Conservation (phyloP, 1,284 basidiomycete species). For the Mycena sp. region DNA sequence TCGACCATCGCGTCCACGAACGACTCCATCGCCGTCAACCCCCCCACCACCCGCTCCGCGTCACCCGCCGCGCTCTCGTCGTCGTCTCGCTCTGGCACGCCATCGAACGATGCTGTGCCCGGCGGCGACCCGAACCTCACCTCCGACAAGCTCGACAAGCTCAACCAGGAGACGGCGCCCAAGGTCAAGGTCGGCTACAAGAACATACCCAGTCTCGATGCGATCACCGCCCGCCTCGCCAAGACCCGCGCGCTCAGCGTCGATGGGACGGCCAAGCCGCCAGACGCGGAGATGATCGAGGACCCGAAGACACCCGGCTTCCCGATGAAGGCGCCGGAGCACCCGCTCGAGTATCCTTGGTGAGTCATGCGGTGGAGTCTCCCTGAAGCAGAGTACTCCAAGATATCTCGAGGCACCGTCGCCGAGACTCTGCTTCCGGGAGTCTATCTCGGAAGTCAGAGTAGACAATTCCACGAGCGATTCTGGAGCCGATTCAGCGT, state of each 20-base stretch:
- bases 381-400: no score
- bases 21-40: conserved; percentile 72
- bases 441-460: no score
- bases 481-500: no score
- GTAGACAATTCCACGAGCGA: no score
- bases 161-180: conserved; percentile 57
- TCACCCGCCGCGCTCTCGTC: conserved; percentile 55
- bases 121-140: conserved; percentile 63
- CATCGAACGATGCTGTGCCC: conserved; percentile 51
- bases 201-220: conserved; percentile 85
- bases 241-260: conserved; percentile 74
- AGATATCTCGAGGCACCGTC: no score
- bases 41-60: conserved; percentile 67
- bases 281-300: conserved; percentile 77
- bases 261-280: conserved; percentile 76
- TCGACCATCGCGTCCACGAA: conserved; percentile 59
- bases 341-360: conserved; percentile 88
- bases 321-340: conserved; percentile 77
- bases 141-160: conserved; percentile 65
- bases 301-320: conserved; percentile 83
- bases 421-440: no score
- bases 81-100: conserved; percentile 59
- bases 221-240: conserved; percentile 78
- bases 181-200: conserved; percentile 78
- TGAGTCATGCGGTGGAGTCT: no score